These are phyloP conservation scores for Wolfiporia cocos DNA, from an alignment of 1,284 basidiomycete species.

Conservation along the genomic window DNA sequence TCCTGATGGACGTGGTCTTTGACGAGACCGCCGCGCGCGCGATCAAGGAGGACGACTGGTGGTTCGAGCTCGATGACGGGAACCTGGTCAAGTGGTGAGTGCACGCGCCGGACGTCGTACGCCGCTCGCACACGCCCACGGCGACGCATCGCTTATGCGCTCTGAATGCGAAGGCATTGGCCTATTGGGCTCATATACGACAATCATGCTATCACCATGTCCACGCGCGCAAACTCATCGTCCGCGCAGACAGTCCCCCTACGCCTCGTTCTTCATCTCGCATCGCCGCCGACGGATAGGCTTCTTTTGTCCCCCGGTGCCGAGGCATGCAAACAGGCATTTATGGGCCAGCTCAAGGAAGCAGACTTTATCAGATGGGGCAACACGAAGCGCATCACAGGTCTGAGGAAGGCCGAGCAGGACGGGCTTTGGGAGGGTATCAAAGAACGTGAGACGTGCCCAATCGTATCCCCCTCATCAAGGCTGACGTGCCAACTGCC, in stretches of 20 bases:
- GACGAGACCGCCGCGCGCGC: constrained; percentile 70
- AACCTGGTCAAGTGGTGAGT: constrained; percentile 77
- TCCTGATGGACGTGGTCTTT: constrained; percentile 85
- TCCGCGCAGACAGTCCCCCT: constrained; percentile 52
- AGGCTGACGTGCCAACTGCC: neutral
- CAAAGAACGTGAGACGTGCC: constrained; percentile 66
- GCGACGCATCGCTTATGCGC: too few relatives aligned
- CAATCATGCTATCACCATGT: constrained; percentile 61
- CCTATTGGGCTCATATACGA: constrained; percentile 90
- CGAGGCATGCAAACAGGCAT: constrained; percentile 84
- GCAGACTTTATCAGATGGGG: constrained; percentile 95
- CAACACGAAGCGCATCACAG: constrained; percentile 87
- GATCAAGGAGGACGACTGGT: constrained; percentile 85
- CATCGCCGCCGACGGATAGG: constrained; percentile 79
- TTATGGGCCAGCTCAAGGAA: constrained; percentile 92
- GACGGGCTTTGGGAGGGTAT: constrained; percentile 95
- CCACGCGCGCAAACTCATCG: constrained; percentile 41
- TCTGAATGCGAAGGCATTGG: constrained; percentile 98
- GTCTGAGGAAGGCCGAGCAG: constrained; percentile 82
- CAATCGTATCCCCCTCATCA: neutral
- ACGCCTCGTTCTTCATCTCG: constrained; percentile 78
- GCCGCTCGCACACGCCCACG: too few relatives aligned
- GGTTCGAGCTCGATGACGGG: constrained; percentile 85
- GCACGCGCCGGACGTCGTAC: too few relatives aligned
- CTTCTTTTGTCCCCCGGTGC: constrained; percentile 72